Evolutionary conservation across 2,329 filamentous ascomycete species (phyloP).

Genomic region (Diplodia scrobiculata): DNA sequence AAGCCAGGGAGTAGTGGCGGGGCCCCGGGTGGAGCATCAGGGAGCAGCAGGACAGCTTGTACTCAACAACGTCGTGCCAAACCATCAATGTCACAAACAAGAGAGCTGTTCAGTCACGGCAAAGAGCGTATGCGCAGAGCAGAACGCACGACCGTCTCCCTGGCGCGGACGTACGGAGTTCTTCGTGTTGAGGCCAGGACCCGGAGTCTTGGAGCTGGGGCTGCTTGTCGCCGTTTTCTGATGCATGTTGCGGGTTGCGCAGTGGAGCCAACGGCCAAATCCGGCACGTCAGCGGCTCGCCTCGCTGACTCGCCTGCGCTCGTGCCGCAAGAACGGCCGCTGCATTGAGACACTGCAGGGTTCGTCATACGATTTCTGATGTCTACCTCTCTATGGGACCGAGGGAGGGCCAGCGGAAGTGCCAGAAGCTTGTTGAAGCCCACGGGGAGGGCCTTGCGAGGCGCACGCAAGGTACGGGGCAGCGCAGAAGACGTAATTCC

Average conservation of each 20-base stretch:
- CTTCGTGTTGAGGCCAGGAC: neutral
- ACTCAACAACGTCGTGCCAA: neutral
- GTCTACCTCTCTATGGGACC: neutral
- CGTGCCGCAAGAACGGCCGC: conserved; percentile 16
- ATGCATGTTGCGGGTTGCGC: neutral
- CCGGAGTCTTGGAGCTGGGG: neutral
- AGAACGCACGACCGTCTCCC: neutral
- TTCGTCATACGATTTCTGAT: neutral
- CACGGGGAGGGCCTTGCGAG: neutral
- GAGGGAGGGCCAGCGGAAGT: conserved; percentile 19
- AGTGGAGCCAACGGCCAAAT: conserved; percentile 1
- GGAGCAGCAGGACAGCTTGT: neutral
- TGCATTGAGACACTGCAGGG: conserved; percentile 7
- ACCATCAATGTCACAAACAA: neutral
- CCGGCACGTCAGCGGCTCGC: neutral
- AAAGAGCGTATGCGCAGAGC: neutral
- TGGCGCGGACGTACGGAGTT: conserved; percentile 9
- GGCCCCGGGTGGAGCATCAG: neutral
- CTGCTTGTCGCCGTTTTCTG: conserved; percentile 6
- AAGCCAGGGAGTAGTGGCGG: neutral
- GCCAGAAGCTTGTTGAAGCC: neutral
- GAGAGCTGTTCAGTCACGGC: neutral
- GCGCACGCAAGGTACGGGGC: neutral
- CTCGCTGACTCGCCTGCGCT: conserved; percentile 14
- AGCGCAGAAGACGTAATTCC: neutral